Conservation (phyloP, 169 alveolate genomes). For the Eimeria maxima region DNA sequence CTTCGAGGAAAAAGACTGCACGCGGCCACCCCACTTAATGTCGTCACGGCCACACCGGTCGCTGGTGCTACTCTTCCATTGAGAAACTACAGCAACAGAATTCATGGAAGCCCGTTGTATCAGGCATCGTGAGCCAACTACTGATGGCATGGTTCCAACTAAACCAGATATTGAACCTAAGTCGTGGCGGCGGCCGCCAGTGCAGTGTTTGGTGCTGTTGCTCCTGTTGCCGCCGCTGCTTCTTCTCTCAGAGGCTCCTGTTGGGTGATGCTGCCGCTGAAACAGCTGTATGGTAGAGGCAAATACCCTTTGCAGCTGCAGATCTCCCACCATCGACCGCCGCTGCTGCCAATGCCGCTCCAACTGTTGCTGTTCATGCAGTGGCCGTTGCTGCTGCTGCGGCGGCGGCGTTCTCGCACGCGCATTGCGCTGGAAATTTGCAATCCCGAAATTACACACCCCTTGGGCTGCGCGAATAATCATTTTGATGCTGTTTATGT, state of each 20-base stretch:
- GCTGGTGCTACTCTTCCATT: background rate
- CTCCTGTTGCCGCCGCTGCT: background rate
- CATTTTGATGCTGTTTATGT: background rate
- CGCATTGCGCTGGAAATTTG: background rate
- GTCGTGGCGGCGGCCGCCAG: background rate
- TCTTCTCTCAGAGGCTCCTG: background rate
- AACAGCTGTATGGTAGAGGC: background rate
- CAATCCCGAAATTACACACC: background rate
- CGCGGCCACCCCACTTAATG: background rate
- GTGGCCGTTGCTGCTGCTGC: conserved; percentile 25
- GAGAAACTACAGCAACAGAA: background rate
- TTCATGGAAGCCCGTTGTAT: background rate
- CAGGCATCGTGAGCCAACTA: background rate
- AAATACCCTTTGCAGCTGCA: background rate
- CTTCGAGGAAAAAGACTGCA: background rate
- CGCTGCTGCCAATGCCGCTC: background rate
- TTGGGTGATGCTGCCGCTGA: background rate
- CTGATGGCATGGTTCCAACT: background rate
- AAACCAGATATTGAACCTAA: background rate
- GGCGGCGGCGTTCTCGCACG: background rate
- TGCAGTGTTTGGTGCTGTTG: background rate
- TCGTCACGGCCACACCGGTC: background rate
- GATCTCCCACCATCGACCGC: background rate
- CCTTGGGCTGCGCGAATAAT: background rate
- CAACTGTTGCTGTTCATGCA: background rate